Evolutionary conservation across 208 protist genomes (phyloP), one percentile per base, ranked within the genome.

Genomic region (Crithidia acanthocephali): DNA sequence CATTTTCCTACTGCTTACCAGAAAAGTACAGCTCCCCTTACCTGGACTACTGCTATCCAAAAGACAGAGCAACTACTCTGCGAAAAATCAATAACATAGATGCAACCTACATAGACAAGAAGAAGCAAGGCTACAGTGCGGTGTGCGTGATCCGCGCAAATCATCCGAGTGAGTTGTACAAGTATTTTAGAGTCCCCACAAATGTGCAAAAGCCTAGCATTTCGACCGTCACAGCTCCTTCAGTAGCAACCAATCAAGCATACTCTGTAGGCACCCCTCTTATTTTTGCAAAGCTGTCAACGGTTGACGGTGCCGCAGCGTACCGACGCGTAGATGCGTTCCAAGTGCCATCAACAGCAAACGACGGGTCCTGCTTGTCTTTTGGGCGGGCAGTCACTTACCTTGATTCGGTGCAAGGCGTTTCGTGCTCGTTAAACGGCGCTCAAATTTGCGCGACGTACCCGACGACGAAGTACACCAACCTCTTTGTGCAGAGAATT

Each of bases 101-200:
- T 30, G 67, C 37, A 16, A 77, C 44, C 51, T 78, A 81, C 69
- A 53, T 90, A 69, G 79, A 84, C 25, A 83, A 85, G 57, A 71
- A 56, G 35, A 61, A 50, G 0, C 52, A 69, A 63, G 85, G 66
- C 6, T 69, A 79, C 51, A 67, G 35, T 28, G 83, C 85, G 0
- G 61, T 87, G 11, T 95, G 90, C 67, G 72, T 95, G 42, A 68
- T 92, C 47, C 72, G 84, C 18, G 64, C 76, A 4, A 95, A 95
- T 75, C 78, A 87, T 40, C 81, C 83, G n/a, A 60, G 69, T 16
- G 79, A 83, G 37, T 47, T 93, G 11, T 90, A 84, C 70, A 72
- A 64, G 25, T 95, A 90, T 78, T 93, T 92, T 76, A 68, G 35
- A 22, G 74, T 95, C 7, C 87, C 90, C 25, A 87, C 77, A 16